Percentiles rank a stretch among this genome's conserved stretches.
These are phyloP conservation scores for Arthroderma sp. DNA, from an alignment of 2,329 filamentous ascomycete genomes.

Conservation along the genomic window DNA sequence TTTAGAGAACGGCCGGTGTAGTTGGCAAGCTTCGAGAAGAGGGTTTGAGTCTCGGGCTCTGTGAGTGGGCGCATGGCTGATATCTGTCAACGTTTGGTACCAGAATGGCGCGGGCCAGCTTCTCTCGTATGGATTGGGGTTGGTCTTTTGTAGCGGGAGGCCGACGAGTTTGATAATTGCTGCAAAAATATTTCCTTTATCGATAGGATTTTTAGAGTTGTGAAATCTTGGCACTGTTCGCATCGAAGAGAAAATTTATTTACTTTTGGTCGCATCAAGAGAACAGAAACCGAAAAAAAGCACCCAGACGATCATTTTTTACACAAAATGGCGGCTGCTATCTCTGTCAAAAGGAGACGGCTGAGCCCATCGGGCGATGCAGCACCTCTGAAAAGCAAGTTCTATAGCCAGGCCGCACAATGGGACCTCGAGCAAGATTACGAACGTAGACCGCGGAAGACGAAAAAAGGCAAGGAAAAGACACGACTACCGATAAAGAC, in stretches of 20 bases:
- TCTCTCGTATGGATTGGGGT: not conserved
- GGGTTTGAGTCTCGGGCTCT: constrained; percentile 50
- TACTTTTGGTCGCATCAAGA: not conserved
- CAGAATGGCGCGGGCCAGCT: not conserved
- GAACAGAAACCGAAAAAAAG: not conserved
- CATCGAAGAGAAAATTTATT: not conserved
- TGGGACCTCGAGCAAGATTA: constrained; percentile 93
- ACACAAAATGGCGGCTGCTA: constrained; percentile 33
- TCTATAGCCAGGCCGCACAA: constrained; percentile 61
- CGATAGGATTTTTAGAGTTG: constrained; percentile 2
- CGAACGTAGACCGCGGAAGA: constrained; percentile 66
- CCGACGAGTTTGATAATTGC: not conserved
- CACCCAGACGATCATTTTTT: not conserved
- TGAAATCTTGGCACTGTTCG: constrained; percentile 20
- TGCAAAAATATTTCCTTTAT: not conserved
- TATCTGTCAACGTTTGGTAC: not conserved
- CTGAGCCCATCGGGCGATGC: constrained; percentile 35
- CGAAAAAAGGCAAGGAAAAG: constrained; percentile 61
- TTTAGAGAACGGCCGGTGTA: constrained; percentile 83
- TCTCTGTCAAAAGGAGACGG: constrained; percentile 39
- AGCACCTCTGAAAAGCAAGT: constrained; percentile 36
- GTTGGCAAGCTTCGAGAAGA: constrained; percentile 86
- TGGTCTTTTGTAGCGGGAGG: not conserved
- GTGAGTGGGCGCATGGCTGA: constrained; percentile 66
- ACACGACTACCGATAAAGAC: constrained; percentile 79